phyloP scores from a whole-genome alignment of 2,329 filamentous ascomycete species.

The Alternaria panax region DNA sequence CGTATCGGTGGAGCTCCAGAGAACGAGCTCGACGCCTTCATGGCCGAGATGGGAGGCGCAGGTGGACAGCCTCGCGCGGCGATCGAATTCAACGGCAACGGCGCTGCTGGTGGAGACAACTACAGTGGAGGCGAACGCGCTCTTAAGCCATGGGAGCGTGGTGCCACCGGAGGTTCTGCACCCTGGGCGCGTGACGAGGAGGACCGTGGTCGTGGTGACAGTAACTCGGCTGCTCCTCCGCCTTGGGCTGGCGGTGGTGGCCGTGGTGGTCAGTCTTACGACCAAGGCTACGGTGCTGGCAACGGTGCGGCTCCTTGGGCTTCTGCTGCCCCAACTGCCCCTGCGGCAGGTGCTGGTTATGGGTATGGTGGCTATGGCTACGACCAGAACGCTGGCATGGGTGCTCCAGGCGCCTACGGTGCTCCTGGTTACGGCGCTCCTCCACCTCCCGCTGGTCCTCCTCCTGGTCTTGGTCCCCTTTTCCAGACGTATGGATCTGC shows the following conservation, averaged over 20 bases:
- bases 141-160: conserved; percentile 86
- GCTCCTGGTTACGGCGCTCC: conserved; percentile 53
- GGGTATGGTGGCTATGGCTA: conserved; percentile 53
- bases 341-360: conserved; percentile 45
- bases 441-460: conserved; percentile 54
- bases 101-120: conserved; percentile 56
- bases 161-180: conserved; percentile 81
- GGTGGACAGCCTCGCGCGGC: conserved; percentile 70
- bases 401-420: conserved; percentile 52
- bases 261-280: conserved; percentile 43
- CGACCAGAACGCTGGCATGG: conserved; percentile 34
- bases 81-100: conserved; percentile 64
- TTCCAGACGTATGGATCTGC: conserved; percentile 70
- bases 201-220: conserved; percentile 51
- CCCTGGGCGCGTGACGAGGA: conserved; percentile 69
- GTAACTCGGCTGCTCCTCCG: conserved; percentile 50
- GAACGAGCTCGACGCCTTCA: conserved; percentile 96
- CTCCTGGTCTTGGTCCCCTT: conserved; percentile 67
- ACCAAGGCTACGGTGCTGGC: conserved; percentile 36
- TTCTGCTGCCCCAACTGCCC: conserved; percentile 47
- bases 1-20: conserved; percentile 78
- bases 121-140: conserved; percentile 60
- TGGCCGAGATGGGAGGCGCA: conserved; percentile 92
- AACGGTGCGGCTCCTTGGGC: conserved; percentile 51
- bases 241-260: conserved; percentile 49